phyloP scores from a whole-genome alignment of 2,329 filamentous ascomycete genomes.

The Hypoxylon sp. region DNA sequence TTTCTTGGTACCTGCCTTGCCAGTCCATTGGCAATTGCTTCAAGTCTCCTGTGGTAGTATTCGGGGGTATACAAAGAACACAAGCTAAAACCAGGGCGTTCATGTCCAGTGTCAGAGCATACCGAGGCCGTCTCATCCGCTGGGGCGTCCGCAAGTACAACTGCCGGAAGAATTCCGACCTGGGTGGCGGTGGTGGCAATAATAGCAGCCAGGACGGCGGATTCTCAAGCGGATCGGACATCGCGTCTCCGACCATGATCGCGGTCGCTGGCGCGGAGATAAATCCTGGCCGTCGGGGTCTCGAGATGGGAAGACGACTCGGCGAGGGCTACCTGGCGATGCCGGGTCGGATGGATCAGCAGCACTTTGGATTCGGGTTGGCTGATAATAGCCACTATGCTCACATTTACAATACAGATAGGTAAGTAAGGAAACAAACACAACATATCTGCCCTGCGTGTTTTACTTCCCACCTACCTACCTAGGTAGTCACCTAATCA shows the following conservation, averaged over 20 bases:
- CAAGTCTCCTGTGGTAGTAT: too few species aligned
- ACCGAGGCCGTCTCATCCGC: slow-evolving; percentile 56
- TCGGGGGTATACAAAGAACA: too few species aligned
- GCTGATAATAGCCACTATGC: not conserved
- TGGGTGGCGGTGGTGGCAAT: slow-evolving; percentile 8
- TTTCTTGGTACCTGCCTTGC: not conserved
- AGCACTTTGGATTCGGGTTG: slow-evolving; percentile 14
- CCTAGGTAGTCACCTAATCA: not conserved
- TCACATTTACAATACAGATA: slow-evolving; percentile 1
- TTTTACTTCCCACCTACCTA: too few species aligned
- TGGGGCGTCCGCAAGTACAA: slow-evolving; percentile 61
- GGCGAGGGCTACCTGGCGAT: slow-evolving; percentile 20
- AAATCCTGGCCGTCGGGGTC: not conserved
- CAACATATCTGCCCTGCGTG: not conserved
- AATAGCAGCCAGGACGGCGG: slow-evolving; percentile 8
- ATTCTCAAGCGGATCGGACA: slow-evolving; percentile 31
- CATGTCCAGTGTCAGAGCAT: slow-evolving; percentile 53
- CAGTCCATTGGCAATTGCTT: too few species aligned
- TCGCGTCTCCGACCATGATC: slow-evolving; percentile 24
- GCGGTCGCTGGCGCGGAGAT: not conserved
- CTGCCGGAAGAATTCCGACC: slow-evolving; percentile 41
- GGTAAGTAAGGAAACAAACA: slow-evolving; percentile 9
- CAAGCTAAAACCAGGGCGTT: too few species aligned
- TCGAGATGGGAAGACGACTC: not conserved
- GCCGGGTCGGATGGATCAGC: slow-evolving; percentile 17